A percentile compares a stretch with the other conserved stretches of the same genome.
Evolutionary conservation across 108 stramenopile genomes (phyloP).

Genomic region (Pseudonitzschia multiseries): DNA sequence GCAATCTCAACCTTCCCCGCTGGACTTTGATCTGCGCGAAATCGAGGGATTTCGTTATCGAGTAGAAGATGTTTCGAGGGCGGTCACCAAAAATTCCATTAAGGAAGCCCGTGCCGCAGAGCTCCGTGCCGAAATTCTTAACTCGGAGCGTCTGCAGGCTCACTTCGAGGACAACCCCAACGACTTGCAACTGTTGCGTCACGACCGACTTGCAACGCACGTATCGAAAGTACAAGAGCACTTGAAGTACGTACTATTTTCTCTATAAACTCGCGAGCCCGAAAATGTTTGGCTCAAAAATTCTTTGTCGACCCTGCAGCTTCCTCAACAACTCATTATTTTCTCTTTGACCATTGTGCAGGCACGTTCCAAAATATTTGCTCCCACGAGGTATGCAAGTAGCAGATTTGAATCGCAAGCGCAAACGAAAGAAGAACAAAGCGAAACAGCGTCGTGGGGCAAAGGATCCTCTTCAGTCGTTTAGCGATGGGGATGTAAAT

Average conservation of each 20-base stretch:
- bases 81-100: constrained; percentile 87
- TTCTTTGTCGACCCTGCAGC: background rate
- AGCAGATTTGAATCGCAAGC: constrained; percentile 75
- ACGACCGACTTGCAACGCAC: constrained; percentile 81
- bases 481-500: constrained; percentile 70
- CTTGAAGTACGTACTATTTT: constrained; percentile 36
- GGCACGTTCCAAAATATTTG: constrained; percentile 93
- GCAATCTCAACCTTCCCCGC: constrained; percentile 86
- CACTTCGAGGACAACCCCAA: constrained; percentile 96
- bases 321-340: constrained; percentile 4
- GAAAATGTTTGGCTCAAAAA: background rate
- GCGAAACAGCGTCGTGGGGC: constrained; percentile 42
- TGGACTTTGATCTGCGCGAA: constrained; percentile 94
- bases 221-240: constrained; percentile 83
- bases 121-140: constrained; percentile 91
- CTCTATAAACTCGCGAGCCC: no score
- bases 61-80: constrained; percentile 91
- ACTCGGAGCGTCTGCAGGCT: constrained; percentile 86
- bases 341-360: constrained; percentile 13
- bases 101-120: constrained; percentile 93
- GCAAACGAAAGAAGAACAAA: constrained; percentile 66
- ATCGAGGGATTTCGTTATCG: constrained; percentile 97
- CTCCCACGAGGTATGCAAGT: constrained; percentile 91
- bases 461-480: constrained; percentile 91
- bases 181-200: constrained; percentile 83